Evolutionary conservation across 495 filamentous ascomycete genomes (phyloP).

Genomic region (Usnea hakonensis): DNA sequence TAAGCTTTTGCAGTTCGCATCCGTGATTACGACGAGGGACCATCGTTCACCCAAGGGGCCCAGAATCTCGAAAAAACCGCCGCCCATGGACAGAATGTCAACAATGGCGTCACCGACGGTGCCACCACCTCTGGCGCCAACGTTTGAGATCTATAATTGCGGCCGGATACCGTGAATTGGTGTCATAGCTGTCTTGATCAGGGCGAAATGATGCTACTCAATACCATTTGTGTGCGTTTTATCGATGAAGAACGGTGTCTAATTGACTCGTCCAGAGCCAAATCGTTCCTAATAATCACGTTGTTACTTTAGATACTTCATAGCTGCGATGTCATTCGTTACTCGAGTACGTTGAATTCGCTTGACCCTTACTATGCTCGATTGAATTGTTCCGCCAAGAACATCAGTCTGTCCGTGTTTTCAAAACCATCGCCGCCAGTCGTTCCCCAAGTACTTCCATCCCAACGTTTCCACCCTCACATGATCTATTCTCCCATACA

Average conservation of each 20-base stretch:
- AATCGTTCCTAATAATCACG: not conserved
- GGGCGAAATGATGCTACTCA: not conserved
- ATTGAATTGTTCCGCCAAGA: too few species aligned
- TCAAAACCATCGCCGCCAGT: too few species aligned
- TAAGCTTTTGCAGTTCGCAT: conserved; percentile 22
- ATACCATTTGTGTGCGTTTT: not conserved
- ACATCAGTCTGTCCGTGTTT: too few species aligned
- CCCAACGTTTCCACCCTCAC: too few species aligned
- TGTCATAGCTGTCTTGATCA: not conserved
- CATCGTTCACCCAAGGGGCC: not conserved
- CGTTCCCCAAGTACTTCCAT: too few species aligned
- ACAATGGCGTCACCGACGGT: conserved; percentile 5
- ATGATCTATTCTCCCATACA: too few species aligned
- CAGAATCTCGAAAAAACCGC: not conserved
- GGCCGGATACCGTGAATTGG: not conserved
- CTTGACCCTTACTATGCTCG: too few species aligned
- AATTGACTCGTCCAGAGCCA: not conserved
- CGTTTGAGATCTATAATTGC: not conserved
- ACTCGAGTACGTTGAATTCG: not conserved
- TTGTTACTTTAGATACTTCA: not conserved
- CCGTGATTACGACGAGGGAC: conserved; percentile 33
- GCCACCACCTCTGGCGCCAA: too few species aligned
- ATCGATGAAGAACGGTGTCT: not conserved
- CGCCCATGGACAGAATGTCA: not conserved
- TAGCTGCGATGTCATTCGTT: not conserved